Base-by-base conservation (phyloP, 768 basidiomycete species). In the Tricholoma terreum region DNA sequence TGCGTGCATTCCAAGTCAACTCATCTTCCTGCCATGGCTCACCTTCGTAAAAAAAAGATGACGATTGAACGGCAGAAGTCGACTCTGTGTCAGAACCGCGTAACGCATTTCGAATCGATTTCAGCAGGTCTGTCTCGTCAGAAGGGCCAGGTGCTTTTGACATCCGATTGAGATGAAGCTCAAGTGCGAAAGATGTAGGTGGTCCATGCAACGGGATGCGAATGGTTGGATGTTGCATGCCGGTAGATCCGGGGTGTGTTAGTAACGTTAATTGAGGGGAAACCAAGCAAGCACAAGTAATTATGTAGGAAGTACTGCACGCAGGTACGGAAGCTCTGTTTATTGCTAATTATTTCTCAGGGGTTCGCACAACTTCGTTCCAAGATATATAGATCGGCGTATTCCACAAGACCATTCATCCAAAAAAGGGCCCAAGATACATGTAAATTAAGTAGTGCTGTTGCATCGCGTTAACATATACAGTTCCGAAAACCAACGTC, bases 1-100 rank as follows among this genome's bases (percentile, higher is more conserved):
- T 80, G 55, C 77, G 74, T 21, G 78, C 75, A 61, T 88, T 82
- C 92, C 91, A 93, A 14, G 81, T 74, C 12, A 93, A 73, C 62
- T 92, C 86, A 57, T 84, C 79, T 56, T 84, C 85, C n/a, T 76
- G 77, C 61, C 72, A 72, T 6, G 73, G 65, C 12, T 80, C 76
- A 6, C 67, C 72, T 27, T 67, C 71, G 38, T 73, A 70, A 35
- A 73, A 67, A 52, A 79, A 77, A 17, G 72, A 71, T 3, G 76
- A 71, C 5, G 75, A 75, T 50, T 80, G 77, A 34, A 81, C 73
- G 10, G 76, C 61, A 42, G 75, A 71, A 53, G 75, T 63, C 35
- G 71, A 67, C 45, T 76, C 75, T 31, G 78, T 74, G 38, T 78
- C 75, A 15, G 80, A 75, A 46, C 85, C 85, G 31, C 80, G 83